phyloP scores from a whole-genome alignment of 1,284 basidiomycete species.

The Sanghuangporus baumii region DNA sequence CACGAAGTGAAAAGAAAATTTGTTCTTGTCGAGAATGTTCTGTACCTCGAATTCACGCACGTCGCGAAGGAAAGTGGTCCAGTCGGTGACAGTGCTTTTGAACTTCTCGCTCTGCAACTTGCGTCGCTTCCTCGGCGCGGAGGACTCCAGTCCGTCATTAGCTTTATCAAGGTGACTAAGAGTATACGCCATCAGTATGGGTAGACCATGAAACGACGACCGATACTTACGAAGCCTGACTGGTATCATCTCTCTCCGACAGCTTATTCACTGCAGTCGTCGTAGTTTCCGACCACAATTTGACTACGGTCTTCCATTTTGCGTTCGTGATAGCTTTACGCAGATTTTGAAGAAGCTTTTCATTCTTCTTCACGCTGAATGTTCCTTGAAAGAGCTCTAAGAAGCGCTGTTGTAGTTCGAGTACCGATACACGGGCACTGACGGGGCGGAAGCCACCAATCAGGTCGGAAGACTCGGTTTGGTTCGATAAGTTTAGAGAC shows the following conservation, averaged over 20 bases:
- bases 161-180: slow-evolving; percentile 20
- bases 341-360: slow-evolving; percentile 80
- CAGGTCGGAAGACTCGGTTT: slow-evolving; percentile 93
- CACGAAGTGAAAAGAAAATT: slow-evolving; percentile 91
- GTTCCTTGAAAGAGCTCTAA: slow-evolving; percentile 81
- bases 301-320: slow-evolving; percentile 84
- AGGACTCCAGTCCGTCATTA: slow-evolving; percentile 28
- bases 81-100: slow-evolving; percentile 48
- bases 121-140: slow-evolving; percentile 67
- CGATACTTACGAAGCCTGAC: not conserved
- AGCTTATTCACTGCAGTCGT: slow-evolving; percentile 65
- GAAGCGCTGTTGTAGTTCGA: slow-evolving; percentile 73
- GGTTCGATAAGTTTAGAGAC: slow-evolving; percentile 93
- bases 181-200: not conserved
- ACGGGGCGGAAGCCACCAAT: slow-evolving; percentile 96
- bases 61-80: slow-evolving; percentile 70
- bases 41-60: slow-evolving; percentile 83
- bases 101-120: slow-evolving; percentile 51
- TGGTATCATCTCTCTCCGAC: slow-evolving; percentile 38
- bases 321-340: slow-evolving; percentile 77
- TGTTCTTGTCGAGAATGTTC: slow-evolving; percentile 79
- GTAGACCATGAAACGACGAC: slow-evolving; percentile 31
- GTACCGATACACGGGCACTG: slow-evolving; percentile 77
- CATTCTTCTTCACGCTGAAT: slow-evolving; percentile 90
- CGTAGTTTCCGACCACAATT: slow-evolving; percentile 80